These are phyloP conservation scores for Sclerotiophoma versabilis DNA, from an alignment of 2,329 filamentous ascomycete species.

Conservation along the genomic window DNA sequence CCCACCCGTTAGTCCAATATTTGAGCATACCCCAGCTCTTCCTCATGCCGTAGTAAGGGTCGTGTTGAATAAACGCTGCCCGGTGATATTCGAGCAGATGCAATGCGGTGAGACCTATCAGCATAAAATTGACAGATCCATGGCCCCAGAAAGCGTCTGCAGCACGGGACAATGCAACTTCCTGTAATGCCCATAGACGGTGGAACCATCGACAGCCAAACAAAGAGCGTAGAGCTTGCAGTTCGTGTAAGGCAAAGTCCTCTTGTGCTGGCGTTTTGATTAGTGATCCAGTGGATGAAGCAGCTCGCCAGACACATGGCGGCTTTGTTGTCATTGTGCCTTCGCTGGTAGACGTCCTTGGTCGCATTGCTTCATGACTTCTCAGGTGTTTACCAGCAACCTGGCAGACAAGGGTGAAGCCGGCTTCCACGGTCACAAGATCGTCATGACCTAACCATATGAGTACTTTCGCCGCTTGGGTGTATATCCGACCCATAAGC, in stretches of 20 bases:
- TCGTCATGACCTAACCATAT: neutral
- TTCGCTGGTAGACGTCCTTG: too few species aligned
- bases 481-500: neutral
- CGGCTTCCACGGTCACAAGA: neutral
- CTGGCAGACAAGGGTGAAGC: neutral
- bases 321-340: neutral
- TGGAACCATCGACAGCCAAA: neutral
- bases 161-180: neutral
- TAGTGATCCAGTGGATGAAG: too few species aligned
- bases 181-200: neutral
- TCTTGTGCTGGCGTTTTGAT: neutral
- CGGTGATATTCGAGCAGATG: neutral
- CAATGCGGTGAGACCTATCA: neutral
- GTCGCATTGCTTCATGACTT: neutral
- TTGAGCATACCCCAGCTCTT: neutral
- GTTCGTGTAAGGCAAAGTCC: neutral
- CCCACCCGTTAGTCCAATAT: neutral
- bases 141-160: neutral
- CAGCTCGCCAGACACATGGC: neutral
- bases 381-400: neutral
- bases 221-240: neutral
- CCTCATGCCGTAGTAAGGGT: neutral
- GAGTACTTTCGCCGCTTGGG: neutral
- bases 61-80: neutral
- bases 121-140: neutral